A percentile compares a stretch with the other conserved stretches of the same genome.
These are phyloP conservation scores for Cryoendolithus antarcticus DNA, from an alignment of 2,329 filamentous ascomycete species.

Conservation along the genomic window DNA sequence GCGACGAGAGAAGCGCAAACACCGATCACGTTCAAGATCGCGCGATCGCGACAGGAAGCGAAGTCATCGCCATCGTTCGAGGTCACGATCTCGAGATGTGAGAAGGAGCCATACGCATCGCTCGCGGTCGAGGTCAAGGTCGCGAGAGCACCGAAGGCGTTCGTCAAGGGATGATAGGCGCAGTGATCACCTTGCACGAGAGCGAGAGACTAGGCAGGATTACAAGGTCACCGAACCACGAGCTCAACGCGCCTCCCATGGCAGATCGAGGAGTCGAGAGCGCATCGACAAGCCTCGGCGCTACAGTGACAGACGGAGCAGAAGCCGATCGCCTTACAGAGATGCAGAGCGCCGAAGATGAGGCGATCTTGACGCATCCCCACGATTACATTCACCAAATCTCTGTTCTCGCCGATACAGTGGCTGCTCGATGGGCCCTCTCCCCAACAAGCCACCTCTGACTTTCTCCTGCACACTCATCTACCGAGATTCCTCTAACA, in stretches of 20 bases:
- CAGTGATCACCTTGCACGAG: background rate
- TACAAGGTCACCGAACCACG: no score
- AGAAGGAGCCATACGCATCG: conserved; percentile 5
- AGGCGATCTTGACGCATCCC: no score
- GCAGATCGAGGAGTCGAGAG: background rate
- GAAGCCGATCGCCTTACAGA: conserved; percentile 1
- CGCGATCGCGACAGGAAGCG: conserved; percentile 13
- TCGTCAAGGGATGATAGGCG: background rate
- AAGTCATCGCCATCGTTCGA: conserved; percentile 13
- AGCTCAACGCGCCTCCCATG: background rate
- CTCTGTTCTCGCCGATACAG: no score
- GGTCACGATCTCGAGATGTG: conserved; percentile 10
- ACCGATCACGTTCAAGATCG: conserved; percentile 18
- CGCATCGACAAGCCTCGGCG: background rate
- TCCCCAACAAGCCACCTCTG: no score
- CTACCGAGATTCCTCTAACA: no score
- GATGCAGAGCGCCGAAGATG: background rate
- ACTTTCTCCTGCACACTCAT: no score
- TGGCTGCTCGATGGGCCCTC: no score
- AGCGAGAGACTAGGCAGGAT: no score
- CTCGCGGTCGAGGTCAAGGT: background rate
- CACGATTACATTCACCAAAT: no score
- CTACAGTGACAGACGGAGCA: no score
- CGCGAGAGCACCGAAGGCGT: background rate
- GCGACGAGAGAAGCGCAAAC: conserved; percentile 11